These are phyloP conservation scores for Suillus cothurnatus DNA, from an alignment of 768 basidiomycete genomes.

Conservation along the genomic window DNA sequence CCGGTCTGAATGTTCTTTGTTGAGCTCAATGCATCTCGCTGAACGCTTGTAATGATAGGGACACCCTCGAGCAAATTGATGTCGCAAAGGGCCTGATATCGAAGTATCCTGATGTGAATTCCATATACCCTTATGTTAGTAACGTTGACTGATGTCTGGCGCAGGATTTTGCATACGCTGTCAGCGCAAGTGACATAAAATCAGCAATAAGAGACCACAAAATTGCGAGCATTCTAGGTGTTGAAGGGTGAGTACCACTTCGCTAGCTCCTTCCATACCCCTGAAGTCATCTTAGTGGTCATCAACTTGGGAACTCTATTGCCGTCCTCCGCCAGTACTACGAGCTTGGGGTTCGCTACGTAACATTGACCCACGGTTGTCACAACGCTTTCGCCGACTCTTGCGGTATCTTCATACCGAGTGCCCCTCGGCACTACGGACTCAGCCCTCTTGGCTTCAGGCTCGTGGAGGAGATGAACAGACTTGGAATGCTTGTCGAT, in stretches of 20 bases:
- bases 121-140: background rate
- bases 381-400: constrained; percentile 91
- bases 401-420: constrained; percentile 59
- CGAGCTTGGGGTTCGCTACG: constrained; percentile 87
- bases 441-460: constrained; percentile 65
- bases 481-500: constrained; percentile 90
- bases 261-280: background rate
- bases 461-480: constrained; percentile 90
- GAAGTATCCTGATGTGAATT: constrained; percentile 71
- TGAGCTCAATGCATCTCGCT: background rate
- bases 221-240: constrained; percentile 86
- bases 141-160: background rate
- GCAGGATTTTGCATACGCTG: constrained; percentile 67
- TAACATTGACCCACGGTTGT: constrained; percentile 90
- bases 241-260: constrained; percentile 72
- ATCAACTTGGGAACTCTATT: constrained; percentile 93
- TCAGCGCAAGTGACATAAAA: constrained; percentile 55
- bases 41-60: constrained; percentile 40
- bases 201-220: constrained; percentile 67
- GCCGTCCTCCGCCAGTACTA: constrained; percentile 79
- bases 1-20: constrained; percentile 38
- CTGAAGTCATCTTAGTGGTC: constrained; percentile 54
- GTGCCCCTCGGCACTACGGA: constrained; percentile 64
- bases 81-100: constrained; percentile 76
- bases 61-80: constrained; percentile 96